Evolutionary conservation across 345 rosid genomes (phyloP).

Genomic region (Euphorbia pulcherrima): DNA sequence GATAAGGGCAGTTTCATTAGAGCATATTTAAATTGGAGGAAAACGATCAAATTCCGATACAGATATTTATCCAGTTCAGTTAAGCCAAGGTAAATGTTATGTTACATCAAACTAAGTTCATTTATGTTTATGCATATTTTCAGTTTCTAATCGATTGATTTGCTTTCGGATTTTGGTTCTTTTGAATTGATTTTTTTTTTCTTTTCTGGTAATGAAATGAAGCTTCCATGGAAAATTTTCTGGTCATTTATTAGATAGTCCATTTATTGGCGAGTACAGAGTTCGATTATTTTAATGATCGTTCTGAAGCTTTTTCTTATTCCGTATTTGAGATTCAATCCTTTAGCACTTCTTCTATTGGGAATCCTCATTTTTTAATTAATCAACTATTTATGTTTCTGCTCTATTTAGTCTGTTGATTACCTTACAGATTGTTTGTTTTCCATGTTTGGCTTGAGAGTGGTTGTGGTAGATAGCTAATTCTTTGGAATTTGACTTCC

Average conservation of each 20-base stretch:
- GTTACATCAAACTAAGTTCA: not conserved
- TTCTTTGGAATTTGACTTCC: not conserved
- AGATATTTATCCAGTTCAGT: not conserved
- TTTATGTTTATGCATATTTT: not conserved
- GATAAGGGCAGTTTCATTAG: not conserved
- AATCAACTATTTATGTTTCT: not conserved
- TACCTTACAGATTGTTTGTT: not conserved
- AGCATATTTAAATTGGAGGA: not conserved
- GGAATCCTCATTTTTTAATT: not conserved
- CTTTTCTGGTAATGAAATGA: not conserved
- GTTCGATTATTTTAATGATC: not conserved
- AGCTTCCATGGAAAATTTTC: not conserved
- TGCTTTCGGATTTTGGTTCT: not conserved
- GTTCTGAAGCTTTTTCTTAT: not conserved
- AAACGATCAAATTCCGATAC: not conserved
- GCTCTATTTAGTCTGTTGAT: not conserved
- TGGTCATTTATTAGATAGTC: conserved; percentile 1
- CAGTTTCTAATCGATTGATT: not conserved
- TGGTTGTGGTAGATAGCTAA: not conserved
- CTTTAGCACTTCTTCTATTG: not conserved
- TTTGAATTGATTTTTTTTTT: not conserved
- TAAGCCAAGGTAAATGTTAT: not conserved
- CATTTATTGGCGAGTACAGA: not conserved
- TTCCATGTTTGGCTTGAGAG: not conserved
- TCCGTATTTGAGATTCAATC: not conserved